Evolutionary conservation across 805 yeast genomes (phyloP).

Genomic region (Yarrowia deformans): DNA sequence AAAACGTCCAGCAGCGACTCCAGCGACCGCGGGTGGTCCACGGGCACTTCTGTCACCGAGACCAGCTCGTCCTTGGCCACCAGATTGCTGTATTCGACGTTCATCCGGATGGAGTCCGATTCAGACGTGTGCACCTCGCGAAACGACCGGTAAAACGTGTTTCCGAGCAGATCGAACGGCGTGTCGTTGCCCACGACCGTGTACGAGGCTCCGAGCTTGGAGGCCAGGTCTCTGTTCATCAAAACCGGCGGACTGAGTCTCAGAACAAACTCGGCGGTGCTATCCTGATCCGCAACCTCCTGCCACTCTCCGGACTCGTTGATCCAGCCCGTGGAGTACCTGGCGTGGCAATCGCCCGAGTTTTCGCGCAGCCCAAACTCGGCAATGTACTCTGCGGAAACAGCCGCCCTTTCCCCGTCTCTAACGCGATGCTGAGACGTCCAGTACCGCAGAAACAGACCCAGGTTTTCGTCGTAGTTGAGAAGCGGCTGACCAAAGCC

Average conservation of each 20-base stretch:
- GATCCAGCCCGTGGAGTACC: conserved; percentile 45
- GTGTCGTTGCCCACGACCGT: conserved; percentile 11
- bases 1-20: conserved; percentile 45
- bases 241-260: conserved; percentile 51
- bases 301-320: conserved; percentile 10
- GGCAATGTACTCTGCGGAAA: conserved; percentile 2
- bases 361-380: conserved; percentile 32
- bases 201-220: conserved; percentile 38
- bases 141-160: conserved; percentile 28
- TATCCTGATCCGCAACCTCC: conserved; percentile 35
- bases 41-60: conserved; percentile 46
- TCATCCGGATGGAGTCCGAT: conserved; percentile 36
- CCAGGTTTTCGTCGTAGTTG: conserved; percentile 48
- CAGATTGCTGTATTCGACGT: conserved; percentile 45
- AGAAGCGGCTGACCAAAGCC: conserved; percentile 48
- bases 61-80: conserved; percentile 46
- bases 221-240: conserved; percentile 43
- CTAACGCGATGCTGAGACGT: conserved; percentile 38
- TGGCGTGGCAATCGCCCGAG: conserved; percentile 28
- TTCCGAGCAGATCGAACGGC: conserved; percentile 11
- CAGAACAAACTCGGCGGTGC: conserved; percentile 49
- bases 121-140: conserved; percentile 31
- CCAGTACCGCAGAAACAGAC: conserved; percentile 51
- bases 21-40: conserved; percentile 47
- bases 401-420: conserved; percentile 30